Base-by-base conservation (phyloP, 73 alveolate species). In the Paramecium bursaria region DNA sequence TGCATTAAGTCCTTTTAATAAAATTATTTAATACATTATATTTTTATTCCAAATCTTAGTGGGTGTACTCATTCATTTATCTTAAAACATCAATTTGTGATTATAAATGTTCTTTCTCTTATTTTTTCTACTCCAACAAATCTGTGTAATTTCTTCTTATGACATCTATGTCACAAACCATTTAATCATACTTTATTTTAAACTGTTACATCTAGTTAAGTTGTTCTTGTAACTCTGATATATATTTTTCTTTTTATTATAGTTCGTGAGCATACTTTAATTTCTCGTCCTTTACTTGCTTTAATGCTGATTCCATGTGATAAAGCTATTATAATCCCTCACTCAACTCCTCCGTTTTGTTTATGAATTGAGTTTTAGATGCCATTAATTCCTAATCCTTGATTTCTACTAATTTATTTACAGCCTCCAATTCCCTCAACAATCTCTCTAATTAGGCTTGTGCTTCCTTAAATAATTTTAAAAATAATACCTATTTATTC, bases 11-110 rank as follows among this genome's bases (percentile, higher is more conserved):
- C 82, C 55, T 67, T 39, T 19, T 7, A 57, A 27, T 57, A 57
- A 30, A 13, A 23, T 5, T 14, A 26, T 30, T 23, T 57, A n/a
- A 30, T 57, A 57, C 76, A 10, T 48, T 42, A 57, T 13, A 67
- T 67, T 67, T 67, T 39, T 15, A 0, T 33, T 67, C 17, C 14
- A 46, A 53, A 67, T 67, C 82, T 67, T 67, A 53, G n/a, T 39
- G 17, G 1, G 82, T 33, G 22, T 33, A 67, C 0, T 15, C 2
- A 67, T 42, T 42, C 82, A 67, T 67, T 11, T 67, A 42, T 35
- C 82, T 67, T 17, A 67, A 42, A 1, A 67, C 82, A 67, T 67
- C 82, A 14, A 67, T 33, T 67, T 31, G 26, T 9, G 82, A n/a
- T 42, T 67, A 53, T 2, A 67, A 67, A n/a, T 67, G 22, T 33